Evolutionary conservation across 179 eudicot species (phyloP).

Genomic region (Spinacia oleracea): DNA sequence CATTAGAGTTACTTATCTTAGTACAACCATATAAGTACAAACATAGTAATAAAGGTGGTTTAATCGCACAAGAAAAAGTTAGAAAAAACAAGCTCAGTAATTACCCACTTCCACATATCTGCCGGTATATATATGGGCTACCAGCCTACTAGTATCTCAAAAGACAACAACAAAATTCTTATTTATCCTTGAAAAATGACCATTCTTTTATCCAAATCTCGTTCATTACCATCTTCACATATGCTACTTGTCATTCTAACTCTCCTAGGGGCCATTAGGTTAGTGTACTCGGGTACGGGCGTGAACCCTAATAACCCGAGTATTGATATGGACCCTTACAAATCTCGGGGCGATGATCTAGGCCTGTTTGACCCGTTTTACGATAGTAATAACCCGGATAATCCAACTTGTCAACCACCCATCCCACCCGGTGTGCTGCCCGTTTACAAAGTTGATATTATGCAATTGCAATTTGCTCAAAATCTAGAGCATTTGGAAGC

Average conservation of each 20-base stretch:
- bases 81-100: not conserved
- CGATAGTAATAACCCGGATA: slow-evolving; percentile 8
- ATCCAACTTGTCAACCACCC: slow-evolving; percentile 32
- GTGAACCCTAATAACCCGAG: not conserved
- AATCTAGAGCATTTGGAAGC: slow-evolving; percentile 71
- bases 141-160: too few species aligned
- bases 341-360: slow-evolving; percentile 4
- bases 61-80: slow-evolving; percentile 18
- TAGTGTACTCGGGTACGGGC: not conserved
- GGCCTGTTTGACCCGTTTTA: slow-evolving; percentile 30
- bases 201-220: not conserved
- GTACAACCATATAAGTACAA: too few species aligned
- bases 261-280: not conserved
- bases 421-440: slow-evolving; percentile 40
- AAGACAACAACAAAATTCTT: slow-evolving; percentile 11
- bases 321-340: not conserved
- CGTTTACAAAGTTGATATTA: slow-evolving; percentile 38
- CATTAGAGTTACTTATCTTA: too few species aligned
- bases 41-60: not conserved
- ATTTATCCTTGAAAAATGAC: not conserved
- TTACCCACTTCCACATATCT: not conserved
- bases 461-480: slow-evolving; percentile 58
- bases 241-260: not conserved
- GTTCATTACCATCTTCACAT: not conserved
- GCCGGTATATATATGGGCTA: not conserved